Conservation (phyloP, 768 basidiomycete species). For the Boletellus sp. region DNA sequence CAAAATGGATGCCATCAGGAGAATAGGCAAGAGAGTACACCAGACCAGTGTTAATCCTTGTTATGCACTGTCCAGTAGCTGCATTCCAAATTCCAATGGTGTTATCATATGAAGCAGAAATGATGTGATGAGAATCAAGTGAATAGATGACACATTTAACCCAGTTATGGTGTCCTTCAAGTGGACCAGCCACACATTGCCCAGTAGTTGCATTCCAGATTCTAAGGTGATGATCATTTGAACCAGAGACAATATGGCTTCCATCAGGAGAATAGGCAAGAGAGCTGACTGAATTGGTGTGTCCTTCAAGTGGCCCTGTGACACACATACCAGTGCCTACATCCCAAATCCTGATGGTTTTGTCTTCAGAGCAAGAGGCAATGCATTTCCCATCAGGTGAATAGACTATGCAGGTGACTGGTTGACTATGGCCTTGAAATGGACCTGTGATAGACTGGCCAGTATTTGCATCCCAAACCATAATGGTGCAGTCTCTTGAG, state of each 20-base stretch:
- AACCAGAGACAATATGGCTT: constrained; percentile 21
- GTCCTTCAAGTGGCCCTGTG: constrained; percentile 10
- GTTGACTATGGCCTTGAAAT: not conserved
- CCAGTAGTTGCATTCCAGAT: constrained; percentile 16
- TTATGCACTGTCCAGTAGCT: constrained; percentile 6
- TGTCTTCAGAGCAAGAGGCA: constrained; percentile 14
- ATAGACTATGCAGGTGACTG: constrained; percentile 10
- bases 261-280: constrained; percentile 20
- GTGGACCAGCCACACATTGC: constrained; percentile 4
- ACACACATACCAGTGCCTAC: constrained; percentile 9
- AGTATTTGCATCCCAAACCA: constrained; percentile 17
- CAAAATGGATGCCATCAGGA: constrained; percentile 21
- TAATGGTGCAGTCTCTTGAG: constrained; percentile 7
- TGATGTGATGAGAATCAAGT: constrained; percentile 18
- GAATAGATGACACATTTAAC: constrained; percentile 19
- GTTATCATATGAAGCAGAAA: constrained; percentile 11
- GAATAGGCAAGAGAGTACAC: constrained; percentile 23
- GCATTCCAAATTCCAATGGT: constrained; percentile 23
- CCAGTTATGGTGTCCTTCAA: not conserved
- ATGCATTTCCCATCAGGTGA: constrained; percentile 25
- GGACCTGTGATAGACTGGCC: constrained; percentile 11
- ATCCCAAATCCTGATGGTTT: constrained; percentile 21
- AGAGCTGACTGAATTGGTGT: constrained; percentile 1
- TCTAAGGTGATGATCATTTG: constrained; percentile 2
- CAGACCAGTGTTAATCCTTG: not conserved